Percentiles rank a stretch among this genome's conserved stretches.
Conservation (phyloP, 345 rosid species). For the Gossypium thurberi region DNA sequence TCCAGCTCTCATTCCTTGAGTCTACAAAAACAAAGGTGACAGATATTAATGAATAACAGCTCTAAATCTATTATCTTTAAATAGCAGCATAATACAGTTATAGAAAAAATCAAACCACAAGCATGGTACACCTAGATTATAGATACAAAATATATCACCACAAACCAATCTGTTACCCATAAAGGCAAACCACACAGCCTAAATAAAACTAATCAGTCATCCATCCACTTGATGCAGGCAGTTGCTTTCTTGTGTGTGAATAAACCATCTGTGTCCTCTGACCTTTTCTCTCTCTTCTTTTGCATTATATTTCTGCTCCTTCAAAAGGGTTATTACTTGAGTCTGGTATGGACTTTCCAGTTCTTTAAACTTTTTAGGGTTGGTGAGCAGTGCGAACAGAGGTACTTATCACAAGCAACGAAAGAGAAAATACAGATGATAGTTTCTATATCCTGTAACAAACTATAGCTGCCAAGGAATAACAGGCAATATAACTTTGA, state of each 20-base stretch:
- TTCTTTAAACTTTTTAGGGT: background rate
- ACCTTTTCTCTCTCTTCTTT: background rate
- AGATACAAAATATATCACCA: background rate
- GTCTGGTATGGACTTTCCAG: too few species aligned
- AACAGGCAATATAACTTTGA: background rate
- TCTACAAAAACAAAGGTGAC: constrained; percentile 31
- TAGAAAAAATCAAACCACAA: background rate
- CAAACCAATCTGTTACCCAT: background rate
- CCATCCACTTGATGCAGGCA: background rate
- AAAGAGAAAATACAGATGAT: background rate
- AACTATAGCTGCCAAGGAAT: background rate
- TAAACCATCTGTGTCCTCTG: background rate
- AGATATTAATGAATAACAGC: constrained; percentile 4
- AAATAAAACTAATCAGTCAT: background rate
- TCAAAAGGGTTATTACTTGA: background rate
- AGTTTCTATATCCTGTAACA: background rate
- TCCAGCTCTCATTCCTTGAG: constrained; percentile 68
- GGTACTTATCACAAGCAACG: background rate
- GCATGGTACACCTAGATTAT: background rate
- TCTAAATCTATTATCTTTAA: background rate
- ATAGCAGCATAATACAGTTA: background rate
- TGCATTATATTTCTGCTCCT: background rate
- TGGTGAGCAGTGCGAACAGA: background rate
- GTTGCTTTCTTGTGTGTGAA: background rate
- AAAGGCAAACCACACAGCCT: background rate